These are phyloP conservation scores for Nasturtium officinale DNA, from an alignment of 345 rosid species.

Conservation along the genomic window DNA sequence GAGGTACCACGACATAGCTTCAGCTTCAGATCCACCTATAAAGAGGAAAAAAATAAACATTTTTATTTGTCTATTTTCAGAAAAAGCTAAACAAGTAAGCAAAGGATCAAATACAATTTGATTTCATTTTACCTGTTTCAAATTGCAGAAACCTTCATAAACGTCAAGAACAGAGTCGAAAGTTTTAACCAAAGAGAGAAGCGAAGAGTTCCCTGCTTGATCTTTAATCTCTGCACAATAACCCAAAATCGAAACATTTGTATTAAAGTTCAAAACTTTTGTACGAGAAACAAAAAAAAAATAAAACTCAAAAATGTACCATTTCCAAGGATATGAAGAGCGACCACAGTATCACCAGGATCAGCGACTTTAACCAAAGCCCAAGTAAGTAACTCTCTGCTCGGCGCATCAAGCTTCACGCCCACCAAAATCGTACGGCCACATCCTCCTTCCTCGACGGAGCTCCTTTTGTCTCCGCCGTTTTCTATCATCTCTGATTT, in stretches of 20 bases:
- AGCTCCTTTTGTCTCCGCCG: slow-evolving; percentile 35
- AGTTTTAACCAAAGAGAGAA: slow-evolving; percentile 77
- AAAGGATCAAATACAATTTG: background rate
- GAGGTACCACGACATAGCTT: slow-evolving; percentile 85
- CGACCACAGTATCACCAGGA: slow-evolving; percentile 84
- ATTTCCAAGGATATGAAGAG: slow-evolving; percentile 78
- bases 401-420: slow-evolving; percentile 68
- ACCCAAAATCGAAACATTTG: slow-evolving; percentile 6
- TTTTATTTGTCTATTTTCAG: background rate
- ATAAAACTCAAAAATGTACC: slow-evolving; percentile 42
- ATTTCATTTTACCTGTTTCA: slow-evolving; percentile 72
- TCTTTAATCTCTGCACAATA: slow-evolving; percentile 52
- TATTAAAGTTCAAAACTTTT: slow-evolving; percentile 6
- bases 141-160: slow-evolving; percentile 96
- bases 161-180: slow-evolving; percentile 86
- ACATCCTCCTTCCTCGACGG: slow-evolving; percentile 34
- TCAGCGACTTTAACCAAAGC: slow-evolving; percentile 79
- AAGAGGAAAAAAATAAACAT: slow-evolving; percentile 28
- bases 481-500: slow-evolving; percentile 45
- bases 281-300: background rate
- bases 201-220: slow-evolving; percentile 68
- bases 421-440: slow-evolving; percentile 79
- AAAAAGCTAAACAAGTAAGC: background rate
- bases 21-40: slow-evolving; percentile 92
- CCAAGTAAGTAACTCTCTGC: slow-evolving; percentile 91